Evolutionary conservation across 1,139 yeast species (phyloP).

Genomic region (Sugiyamaella grinbergsii): DNA sequence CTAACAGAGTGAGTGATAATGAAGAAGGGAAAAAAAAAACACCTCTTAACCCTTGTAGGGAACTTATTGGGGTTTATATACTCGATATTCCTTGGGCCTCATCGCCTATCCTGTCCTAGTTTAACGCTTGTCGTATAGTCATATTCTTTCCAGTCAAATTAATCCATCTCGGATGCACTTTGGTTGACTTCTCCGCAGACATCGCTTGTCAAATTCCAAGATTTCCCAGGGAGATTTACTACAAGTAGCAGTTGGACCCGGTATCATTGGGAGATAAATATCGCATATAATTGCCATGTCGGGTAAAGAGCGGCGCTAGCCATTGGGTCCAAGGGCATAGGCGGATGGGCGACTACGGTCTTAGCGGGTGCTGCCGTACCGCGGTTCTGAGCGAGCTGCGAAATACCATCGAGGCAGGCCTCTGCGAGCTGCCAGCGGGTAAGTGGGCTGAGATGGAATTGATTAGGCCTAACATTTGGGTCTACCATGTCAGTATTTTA

Average conservation of each 20-base stretch:
- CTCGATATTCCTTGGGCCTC: no score
- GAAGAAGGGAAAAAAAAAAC: neutral
- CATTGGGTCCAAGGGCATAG: no score
- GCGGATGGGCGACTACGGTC: no score
- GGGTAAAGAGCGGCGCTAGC: no score
- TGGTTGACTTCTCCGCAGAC: slow-evolving; percentile 12
- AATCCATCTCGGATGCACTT: neutral
- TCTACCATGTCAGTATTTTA: slow-evolving; percentile 5
- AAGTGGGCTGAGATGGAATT: no score
- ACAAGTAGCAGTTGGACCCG: slow-evolving; percentile 9
- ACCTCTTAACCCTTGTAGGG: slow-evolving; percentile 2
- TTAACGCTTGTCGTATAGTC: slow-evolving; percentile 5
- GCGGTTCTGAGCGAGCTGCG: slow-evolving; percentile 1
- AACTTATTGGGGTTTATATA: slow-evolving; percentile 4
- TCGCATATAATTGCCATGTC: slow-evolving; percentile 14
- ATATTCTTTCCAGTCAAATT: slow-evolving; percentile 11
- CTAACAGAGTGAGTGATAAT: no score
- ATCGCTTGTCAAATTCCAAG: neutral
- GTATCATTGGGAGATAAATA: neutral
- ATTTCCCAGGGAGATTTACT: no score
- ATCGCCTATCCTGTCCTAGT: neutral
- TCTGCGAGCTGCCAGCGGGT: slow-evolving; percentile 15
- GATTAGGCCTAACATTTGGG: no score
- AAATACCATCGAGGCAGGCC: slow-evolving; percentile 14
- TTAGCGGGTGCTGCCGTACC: neutral